Percentiles rank a stretch among this genome's conserved stretches.
These are phyloP conservation scores for Aspergillus neoniger DNA, from an alignment of 2,329 filamentous ascomycete species.

Conservation along the genomic window DNA sequence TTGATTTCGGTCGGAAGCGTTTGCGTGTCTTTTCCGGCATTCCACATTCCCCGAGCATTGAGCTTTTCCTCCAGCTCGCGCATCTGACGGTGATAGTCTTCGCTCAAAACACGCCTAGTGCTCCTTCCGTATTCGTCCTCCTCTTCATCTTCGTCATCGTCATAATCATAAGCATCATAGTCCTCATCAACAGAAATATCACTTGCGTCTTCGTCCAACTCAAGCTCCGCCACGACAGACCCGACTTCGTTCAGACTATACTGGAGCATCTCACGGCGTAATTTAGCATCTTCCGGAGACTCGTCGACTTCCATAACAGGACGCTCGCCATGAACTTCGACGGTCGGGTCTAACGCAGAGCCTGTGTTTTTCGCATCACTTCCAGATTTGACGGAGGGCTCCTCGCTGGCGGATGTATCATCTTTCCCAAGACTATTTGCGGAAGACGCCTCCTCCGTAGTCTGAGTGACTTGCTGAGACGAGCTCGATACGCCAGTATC, in stretches of 20 bases:
- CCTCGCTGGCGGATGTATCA: not conserved
- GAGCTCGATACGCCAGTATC: slow-evolving; percentile 17
- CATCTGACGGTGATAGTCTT: slow-evolving; percentile 81
- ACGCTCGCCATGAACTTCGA: slow-evolving; percentile 26
- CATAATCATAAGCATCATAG: slow-evolving; percentile 55
- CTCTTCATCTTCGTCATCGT: slow-evolving; percentile 58
- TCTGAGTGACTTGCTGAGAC: slow-evolving; percentile 13
- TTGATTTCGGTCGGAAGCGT: slow-evolving; percentile 37
- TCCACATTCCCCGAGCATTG: slow-evolving; percentile 59
- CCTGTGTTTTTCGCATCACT: slow-evolving; percentile 9
- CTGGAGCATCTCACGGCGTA: slow-evolving; percentile 85
- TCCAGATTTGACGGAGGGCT: slow-evolving; percentile 1
- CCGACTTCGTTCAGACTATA: slow-evolving; percentile 89
- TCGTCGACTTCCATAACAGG: slow-evolving; percentile 73
- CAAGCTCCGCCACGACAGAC: slow-evolving; percentile 86
- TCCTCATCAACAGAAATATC: slow-evolving; percentile 56
- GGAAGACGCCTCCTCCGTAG: not conserved
- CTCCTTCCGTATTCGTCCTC: slow-evolving; percentile 77
- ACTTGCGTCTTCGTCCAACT: slow-evolving; percentile 69
- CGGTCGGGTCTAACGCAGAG: slow-evolving; percentile 24
- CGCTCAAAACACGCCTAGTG: slow-evolving; percentile 65
- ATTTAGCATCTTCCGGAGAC: slow-evolving; percentile 72
- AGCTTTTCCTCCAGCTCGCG: slow-evolving; percentile 78
- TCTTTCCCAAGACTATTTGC: slow-evolving; percentile 2
- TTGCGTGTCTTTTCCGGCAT: slow-evolving; percentile 54